phyloP scores from a whole-genome alignment of 2,329 filamentous ascomycete genomes.

The Trichoderma polysporum region DNA sequence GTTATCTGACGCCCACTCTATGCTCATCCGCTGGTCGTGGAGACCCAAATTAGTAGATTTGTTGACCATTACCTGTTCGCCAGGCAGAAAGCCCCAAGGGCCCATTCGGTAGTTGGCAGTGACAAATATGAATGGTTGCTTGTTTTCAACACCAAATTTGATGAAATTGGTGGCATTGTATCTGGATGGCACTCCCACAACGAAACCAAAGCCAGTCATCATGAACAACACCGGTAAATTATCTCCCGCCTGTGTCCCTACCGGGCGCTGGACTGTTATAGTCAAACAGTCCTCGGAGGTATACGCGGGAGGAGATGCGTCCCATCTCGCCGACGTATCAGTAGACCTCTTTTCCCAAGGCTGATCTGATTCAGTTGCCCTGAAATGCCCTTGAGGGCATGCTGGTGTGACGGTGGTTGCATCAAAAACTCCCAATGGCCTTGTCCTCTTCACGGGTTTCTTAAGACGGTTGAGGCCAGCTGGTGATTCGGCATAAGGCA shows the following conservation, averaged over 20 bases:
- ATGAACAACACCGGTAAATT: conserved; percentile 57
- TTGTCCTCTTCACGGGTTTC: conserved; percentile 53
- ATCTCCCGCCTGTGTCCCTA: conserved; percentile 39
- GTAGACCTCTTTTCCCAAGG: not conserved
- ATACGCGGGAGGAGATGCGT: not conserved
- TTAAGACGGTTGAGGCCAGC: conserved; percentile 58
- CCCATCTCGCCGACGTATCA: not conserved
- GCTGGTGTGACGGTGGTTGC: conserved; percentile 49
- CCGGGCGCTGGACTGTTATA: conserved; percentile 48
- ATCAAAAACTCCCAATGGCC: conserved; percentile 50
- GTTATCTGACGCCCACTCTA: conserved; percentile 77
- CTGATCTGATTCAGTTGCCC: not conserved
- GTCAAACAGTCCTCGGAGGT: conserved; percentile 51
- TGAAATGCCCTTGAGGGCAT: conserved; percentile 55
- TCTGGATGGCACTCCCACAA: conserved; percentile 1
- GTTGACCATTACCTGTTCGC: not conserved
- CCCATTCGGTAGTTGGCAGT: conserved; percentile 9
- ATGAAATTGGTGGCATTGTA: not conserved
- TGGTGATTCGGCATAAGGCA: conserved; percentile 64
- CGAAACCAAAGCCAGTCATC: conserved; percentile 55
- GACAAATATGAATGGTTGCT: conserved; percentile 4
- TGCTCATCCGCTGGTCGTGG: conserved; percentile 67
- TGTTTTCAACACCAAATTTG: not conserved
- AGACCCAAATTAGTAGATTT: conserved; percentile 60
- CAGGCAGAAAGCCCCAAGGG: conserved; percentile 6